Base-by-base conservation (phyloP, 352 stramenopile species). In the Phytophthora capsici region DNA sequence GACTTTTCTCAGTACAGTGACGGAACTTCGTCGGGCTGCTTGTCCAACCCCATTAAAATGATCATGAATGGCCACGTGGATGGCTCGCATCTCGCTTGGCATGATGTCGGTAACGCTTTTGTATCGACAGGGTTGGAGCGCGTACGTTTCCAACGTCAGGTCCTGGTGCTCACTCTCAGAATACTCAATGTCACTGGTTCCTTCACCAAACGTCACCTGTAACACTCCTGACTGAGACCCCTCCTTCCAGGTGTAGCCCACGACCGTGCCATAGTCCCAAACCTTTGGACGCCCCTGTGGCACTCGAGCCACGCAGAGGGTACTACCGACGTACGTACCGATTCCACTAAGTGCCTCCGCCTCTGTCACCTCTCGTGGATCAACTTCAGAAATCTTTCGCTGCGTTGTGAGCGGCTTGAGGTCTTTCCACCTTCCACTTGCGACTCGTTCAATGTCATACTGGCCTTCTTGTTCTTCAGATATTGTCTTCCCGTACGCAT, bases 31-130 rank as follows among this genome's bases (percentile, higher is more conserved):
- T 0, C 58, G 49, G 1, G 58, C 49, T 16, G 58, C 0, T 6
- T 59, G 57, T 0, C 57, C 48, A 4, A 55, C 19, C 0, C 40
- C 48, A 30, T 66, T 66, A 6, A 58, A 66, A n/a, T 66, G 49
- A n/a, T 34, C 28, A 26, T 55, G 30, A 1, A 9, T 22, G 0
- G 48, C 28, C 2, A 26, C 28, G n/a, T 66, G 48, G 3, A 58
- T 12, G 1, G 41, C 8, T 0, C 48, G 46, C 62, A 70, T 70
- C 19, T 70, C 54, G 1, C 14, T 41, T 3, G 59, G 22, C 41
- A 62, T 68, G 1, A 68, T 34, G 13, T 60, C 53, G 7, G 13
- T 9, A 3, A 28, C n/a, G 3, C 36, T 12, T 34, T 14, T 28
- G 9, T 10, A 3, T 0, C 22, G 6, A 45, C 61, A 69, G 0